Evolutionary conservation across 192 early-diverging fungal species (phyloP), one percentile per base, ranked within the genome.

Genomic region (Fimicolochytrium jonesii): DNA sequence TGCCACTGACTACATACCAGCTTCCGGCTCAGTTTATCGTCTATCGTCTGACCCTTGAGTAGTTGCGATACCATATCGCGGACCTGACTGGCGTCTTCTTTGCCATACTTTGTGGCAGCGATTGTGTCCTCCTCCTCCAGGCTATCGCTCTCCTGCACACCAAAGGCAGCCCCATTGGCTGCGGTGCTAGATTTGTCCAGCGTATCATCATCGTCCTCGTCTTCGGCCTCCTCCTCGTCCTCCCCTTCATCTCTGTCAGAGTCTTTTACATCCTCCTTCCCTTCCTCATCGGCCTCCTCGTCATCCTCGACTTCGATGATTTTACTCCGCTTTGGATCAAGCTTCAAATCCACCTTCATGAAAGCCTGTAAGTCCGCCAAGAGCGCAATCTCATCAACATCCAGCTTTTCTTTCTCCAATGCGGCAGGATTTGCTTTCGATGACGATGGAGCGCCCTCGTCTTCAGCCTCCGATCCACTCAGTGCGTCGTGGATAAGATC

Each of bases 401-500:
- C 59, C 17, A 67, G 25, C 66, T 36, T 32, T 4, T 62, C 33
- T 30, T 61, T 54, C 39, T 65, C 50, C 18, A 49, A 34, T 29
- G 67, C 69, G 25, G 33, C 56, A 0, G 48, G 15, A 46, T 71
- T 17, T 73, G 34, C 28, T 42, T 13, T 62, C n/a, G 37, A 66
- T 67, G 2, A 37, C 61, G 13, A n/a, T 11, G 10, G n/a, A 25
- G n/a, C 56, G 17, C 10, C 28, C 2, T 55, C 35, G n/a, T 62
- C 54, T 9, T 64, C 70, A 30, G 56, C 75, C 15, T 80, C 81
- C 25, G 76, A 73, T 2, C 66, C 79, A 50, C 68, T 70, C 26
- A 76, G 57, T 7, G 80, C 77, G 23, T 83, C 84, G 13, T 67
- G 61, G 7, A 88, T 67, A 64, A 86, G 67, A 39, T 78, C 76